Base-by-base conservation (phyloP, 2,329 filamentous ascomycete genomes). In the Hymenoscyphus infarciens region DNA sequence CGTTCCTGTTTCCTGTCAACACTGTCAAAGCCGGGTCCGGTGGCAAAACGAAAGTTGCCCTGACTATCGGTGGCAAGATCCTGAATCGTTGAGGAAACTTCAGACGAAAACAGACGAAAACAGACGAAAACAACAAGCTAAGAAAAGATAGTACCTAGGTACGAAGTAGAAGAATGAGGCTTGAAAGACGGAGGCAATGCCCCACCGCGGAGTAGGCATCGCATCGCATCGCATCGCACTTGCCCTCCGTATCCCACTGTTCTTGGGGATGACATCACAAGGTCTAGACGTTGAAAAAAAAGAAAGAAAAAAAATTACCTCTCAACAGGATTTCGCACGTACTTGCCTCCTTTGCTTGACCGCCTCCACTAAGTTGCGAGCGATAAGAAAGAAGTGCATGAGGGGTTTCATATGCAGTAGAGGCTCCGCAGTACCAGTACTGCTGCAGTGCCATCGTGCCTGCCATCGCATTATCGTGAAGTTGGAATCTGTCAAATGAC, bases 211-310 rank as follows among this genome's bases (percentile, higher is more conserved):
- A n/a, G n/a, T n/a, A n/a, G n/a, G n/a, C n/a, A n/a, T n/a, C n/a
- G n/a, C 42, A 42, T 5, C 6, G 39, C 19, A n/a, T 16, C 19
- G 39, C 39, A 42, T 39, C 38, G 38, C 16, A 39, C 38, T 15
- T 39, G 38, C 5, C 38, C 13, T 39, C 16, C 39, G n/a, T 42
- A 16, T n/a, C 39, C 39, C 16, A 39, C 38, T 39, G 38, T 39
- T 39, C 38, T 39, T n/a, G n/a, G 16, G 11, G 39, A 42, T 49
- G 42, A 49, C 42, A 49, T 49, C 42, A 49, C n/a, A 49, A 49
- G n/a, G 19, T 49, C 42, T 49, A 49, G 19, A 25, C n/a, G 42
- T 19, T 11, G 33, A 35, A 13, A 25, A 49, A 49, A 4, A 49
- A 11, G 25, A 22, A 10, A 35, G 8, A 25, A 49, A 49, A 4